These are phyloP conservation scores for Echria macrotheca DNA, from an alignment of 495 filamentous ascomycete genomes.

Conservation along the genomic window DNA sequence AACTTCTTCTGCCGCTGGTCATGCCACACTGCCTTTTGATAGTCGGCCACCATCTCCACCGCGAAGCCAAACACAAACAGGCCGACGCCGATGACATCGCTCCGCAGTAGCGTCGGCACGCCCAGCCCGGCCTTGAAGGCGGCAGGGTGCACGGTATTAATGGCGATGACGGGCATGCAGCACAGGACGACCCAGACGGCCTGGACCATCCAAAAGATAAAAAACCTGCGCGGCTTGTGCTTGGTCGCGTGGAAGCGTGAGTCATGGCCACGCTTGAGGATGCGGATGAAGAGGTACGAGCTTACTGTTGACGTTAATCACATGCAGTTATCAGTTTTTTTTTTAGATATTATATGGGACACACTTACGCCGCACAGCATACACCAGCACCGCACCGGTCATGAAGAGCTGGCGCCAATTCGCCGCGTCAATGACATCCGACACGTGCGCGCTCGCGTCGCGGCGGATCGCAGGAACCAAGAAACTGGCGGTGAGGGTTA, in stretches of 20 bases:
- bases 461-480: slow-evolving; percentile 49
- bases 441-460: neutral
- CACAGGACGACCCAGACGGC: slow-evolving; percentile 57
- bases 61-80: slow-evolving; percentile 50
- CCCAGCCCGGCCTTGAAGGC: slow-evolving; percentile 17
- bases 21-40: slow-evolving; percentile 54
- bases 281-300: slow-evolving; percentile 52
- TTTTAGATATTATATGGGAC: neutral
- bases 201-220: slow-evolving; percentile 52
- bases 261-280: slow-evolving; percentile 51
- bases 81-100: slow-evolving; percentile 49
- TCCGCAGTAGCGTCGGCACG: slow-evolving; percentile 28
- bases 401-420: slow-evolving; percentile 59
- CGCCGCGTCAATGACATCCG: slow-evolving; percentile 29
- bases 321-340: neutral
- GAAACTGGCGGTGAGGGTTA: slow-evolving; percentile 47
- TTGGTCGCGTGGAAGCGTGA: slow-evolving; percentile 57
- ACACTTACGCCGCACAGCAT: slow-evolving; percentile 49
- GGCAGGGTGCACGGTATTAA: slow-evolving; percentile 49
- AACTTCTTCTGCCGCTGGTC: slow-evolving; percentile 51
- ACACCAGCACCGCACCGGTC: slow-evolving; percentile 49
- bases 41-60: slow-evolving; percentile 54
- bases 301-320: slow-evolving; percentile 42
- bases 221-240: slow-evolving; percentile 46
- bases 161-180: slow-evolving; percentile 51